phyloP scores from a whole-genome alignment of 176 grass and related monocot species.

The Themeda triandra region DNA sequence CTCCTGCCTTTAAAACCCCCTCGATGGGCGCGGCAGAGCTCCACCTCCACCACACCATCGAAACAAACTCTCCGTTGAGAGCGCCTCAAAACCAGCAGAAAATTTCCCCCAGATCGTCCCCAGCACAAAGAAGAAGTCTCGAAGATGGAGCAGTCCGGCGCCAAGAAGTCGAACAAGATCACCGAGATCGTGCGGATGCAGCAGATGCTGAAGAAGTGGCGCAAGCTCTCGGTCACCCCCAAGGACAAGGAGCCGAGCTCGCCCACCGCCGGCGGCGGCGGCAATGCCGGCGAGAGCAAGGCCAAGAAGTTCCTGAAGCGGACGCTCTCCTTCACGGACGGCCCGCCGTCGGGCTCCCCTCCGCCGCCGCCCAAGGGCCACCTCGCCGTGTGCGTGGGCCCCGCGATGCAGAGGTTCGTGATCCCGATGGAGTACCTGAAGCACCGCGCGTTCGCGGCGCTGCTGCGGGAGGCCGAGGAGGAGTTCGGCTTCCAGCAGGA shows the following conservation, averaged over 20 bases:
- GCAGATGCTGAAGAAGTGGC: slow-evolving; percentile 96
- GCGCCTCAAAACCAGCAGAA: neutral
- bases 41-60: slow-evolving; percentile 7
- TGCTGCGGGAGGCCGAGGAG: slow-evolving; percentile 74
- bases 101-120: neutral
- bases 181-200: slow-evolving; percentile 89
- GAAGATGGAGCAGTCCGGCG: slow-evolving; percentile 39
- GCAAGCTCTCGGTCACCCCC: slow-evolving; percentile 76
- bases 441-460: slow-evolving; percentile 50
- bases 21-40: slow-evolving; percentile 15
- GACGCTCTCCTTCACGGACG: slow-evolving; percentile 77
- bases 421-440: slow-evolving; percentile 72
- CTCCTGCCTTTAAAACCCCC: slow-evolving; percentile 30
- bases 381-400: slow-evolving; percentile 63
- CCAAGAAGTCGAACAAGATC: slow-evolving; percentile 92
- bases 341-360: slow-evolving; percentile 13
- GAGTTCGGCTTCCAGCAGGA: slow-evolving; percentile 86
- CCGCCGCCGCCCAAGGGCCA: slow-evolving; percentile 48
- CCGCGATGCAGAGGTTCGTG: slow-evolving; percentile 59
- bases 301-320: slow-evolving; percentile 89
- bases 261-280: neutral
- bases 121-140: neutral
- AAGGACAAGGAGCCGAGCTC: slow-evolving; percentile 33
- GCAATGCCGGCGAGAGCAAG: slow-evolving; percentile 53
- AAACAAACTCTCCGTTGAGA: slow-evolving; percentile 20